A percentile compares a stretch with the other conserved stretches of the same genome.
Conservation (phyloP, 352 stramenopile genomes). For the Stramenopiles sp. region DNA sequence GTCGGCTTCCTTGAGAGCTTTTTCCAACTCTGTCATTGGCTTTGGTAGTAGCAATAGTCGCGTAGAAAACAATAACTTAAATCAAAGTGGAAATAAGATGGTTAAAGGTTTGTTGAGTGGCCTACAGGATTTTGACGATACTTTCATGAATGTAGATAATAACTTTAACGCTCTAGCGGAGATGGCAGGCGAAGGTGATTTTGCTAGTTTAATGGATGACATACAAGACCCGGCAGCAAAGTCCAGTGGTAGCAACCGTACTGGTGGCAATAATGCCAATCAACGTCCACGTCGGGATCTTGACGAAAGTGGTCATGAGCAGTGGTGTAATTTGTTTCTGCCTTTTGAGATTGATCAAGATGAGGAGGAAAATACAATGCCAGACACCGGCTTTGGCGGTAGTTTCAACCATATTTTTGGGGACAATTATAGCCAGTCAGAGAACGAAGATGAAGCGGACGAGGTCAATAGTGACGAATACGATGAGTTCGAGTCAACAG, state of each 20-base stretch:
- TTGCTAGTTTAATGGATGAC: slow-evolving; percentile 1
- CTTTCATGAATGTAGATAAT: neutral
- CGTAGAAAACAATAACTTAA: too few relatives aligned
- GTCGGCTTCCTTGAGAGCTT: neutral
- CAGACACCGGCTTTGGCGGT: neutral
- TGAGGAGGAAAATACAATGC: neutral
- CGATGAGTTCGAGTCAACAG: neutral
- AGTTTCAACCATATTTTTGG: slow-evolving; percentile 11
- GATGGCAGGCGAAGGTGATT: neutral
- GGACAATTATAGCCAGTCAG: neutral
- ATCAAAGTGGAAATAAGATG: too few relatives aligned
- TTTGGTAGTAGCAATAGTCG: neutral
- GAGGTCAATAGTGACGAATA: neutral
- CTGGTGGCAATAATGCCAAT: neutral
- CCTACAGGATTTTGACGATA: neutral
- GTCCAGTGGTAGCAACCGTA: neutral
- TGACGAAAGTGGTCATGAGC: neutral
- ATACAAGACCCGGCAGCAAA: neutral
- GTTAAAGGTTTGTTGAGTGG: too few relatives aligned
- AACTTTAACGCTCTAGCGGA: neutral
- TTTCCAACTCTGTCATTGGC: neutral
- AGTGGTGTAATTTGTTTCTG: neutral
- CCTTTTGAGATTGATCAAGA: slow-evolving; percentile 4
- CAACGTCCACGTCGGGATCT: neutral
- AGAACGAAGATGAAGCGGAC: neutral